Evolutionary conservation across 768 basidiomycete species (phyloP).

Genomic region (Russula olivacea): DNA sequence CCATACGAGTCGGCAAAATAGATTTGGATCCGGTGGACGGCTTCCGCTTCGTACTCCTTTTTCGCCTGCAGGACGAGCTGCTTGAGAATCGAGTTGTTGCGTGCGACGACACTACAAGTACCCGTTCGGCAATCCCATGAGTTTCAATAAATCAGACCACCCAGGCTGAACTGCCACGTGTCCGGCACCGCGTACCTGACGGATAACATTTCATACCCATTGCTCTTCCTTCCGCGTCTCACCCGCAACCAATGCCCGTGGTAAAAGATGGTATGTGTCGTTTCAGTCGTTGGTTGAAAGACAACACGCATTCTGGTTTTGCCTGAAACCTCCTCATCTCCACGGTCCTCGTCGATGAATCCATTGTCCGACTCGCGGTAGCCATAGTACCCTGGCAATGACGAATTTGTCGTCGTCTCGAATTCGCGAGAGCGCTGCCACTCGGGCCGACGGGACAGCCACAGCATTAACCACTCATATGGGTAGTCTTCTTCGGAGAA

Average conservation of each 20-base stretch:
- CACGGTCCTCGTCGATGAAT: constrained; percentile 49
- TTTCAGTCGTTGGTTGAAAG: constrained; percentile 84
- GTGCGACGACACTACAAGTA: constrained; percentile 77
- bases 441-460: constrained; percentile 79
- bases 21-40: constrained; percentile 81
- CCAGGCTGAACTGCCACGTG: background rate
- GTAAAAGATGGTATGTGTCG: constrained; percentile 86
- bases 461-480: constrained; percentile 88
- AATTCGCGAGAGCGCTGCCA: constrained; percentile 89
- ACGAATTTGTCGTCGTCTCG: constrained; percentile 76
- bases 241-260: constrained; percentile 80
- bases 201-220: constrained; percentile 68
- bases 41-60: constrained; percentile 81
- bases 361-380: constrained; percentile 47
- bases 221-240: constrained; percentile 59
- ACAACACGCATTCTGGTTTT: constrained; percentile 73
- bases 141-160: background rate
- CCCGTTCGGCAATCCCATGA: background rate
- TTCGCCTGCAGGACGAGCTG: constrained; percentile 89
- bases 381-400: constrained; percentile 50
- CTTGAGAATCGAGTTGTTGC: constrained; percentile 78
- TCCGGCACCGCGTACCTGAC: constrained; percentile 49
- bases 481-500: constrained; percentile 89
- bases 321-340: constrained; percentile 49
- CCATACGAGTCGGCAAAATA: constrained; percentile 88